Base-by-base conservation (phyloP, 495 filamentous ascomycete species). In the Xylaria nigripes region DNA sequence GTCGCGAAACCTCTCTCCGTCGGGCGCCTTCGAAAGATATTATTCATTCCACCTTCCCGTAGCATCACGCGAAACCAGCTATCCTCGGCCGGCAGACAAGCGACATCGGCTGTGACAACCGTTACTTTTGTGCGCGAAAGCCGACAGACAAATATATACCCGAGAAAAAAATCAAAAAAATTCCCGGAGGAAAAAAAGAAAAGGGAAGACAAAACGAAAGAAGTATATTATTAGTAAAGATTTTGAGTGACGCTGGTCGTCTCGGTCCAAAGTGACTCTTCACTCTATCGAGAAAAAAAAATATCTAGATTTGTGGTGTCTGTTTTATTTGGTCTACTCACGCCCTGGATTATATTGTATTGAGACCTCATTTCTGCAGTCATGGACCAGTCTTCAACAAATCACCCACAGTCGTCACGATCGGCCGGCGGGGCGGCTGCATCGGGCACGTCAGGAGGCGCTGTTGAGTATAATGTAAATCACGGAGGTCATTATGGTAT, bases 401-500 rank as follows among this genome's bases (percentile, higher is more conserved):
- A 67, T 57, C 63, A 77, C 51, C 76, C 74, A 30, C 77, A 69
- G 61, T 70, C 78, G 54, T 80, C 79, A 61, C 81, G 82, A 65
- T 66, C 58, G 47, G 55, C 59, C 22, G 58, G 70, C 53, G 72
- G 69, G 58, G 52, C 29, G 51, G 41, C 47, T 40, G 42, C 42
- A 7, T 19, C 54, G 25, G 73, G 41, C 48, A 56, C 46, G 12
- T 48, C 46, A 25, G 78, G 60, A 81, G 78, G 64, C 72, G 29
- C 77, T 58, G 84, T 85, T 47, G 73, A 81, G 12, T 96, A 96
- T 70, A 89, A 96, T 71, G 78, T 84, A 43, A 72, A 73, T 56
- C 83, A 87, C 65, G 89, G 88, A 52, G 91, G 91, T 51, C 90
- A 95, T 70, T 95, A 94, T 74, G 91, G 89, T 90, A 76, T 59